phyloP scores from a whole-genome alignment of 2,329 filamentous ascomycete genomes.

The Paramyrothecium roridum region DNA sequence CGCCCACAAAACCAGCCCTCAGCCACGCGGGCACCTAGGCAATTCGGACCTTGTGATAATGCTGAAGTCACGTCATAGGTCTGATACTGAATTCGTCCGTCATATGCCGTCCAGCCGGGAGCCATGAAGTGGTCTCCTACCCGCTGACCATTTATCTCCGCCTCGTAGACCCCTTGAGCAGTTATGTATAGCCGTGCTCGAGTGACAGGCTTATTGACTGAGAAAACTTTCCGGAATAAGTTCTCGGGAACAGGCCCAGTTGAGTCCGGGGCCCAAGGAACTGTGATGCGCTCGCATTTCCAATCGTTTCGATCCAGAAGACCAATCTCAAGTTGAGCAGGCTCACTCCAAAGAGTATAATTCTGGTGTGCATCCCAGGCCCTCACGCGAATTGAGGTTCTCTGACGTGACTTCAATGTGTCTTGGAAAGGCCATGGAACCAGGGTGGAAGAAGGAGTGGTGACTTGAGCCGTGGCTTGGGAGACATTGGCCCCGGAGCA shows the following conservation, averaged over 20 bases:
- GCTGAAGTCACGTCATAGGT: conserved; percentile 47
- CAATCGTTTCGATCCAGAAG: conserved; percentile 10
- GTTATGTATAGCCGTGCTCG: conserved; percentile 38
- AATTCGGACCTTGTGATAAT: conserved; percentile 17
- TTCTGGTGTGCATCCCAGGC: background rate
- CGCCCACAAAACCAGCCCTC: conserved; percentile 48
- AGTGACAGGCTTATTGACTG: rapidly evolving
- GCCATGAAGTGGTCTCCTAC: conserved; percentile 40
- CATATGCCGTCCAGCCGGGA: conserved; percentile 51
- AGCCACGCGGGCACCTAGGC: conserved; percentile 18
- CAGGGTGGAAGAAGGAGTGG: background rate
- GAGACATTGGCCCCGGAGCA: too few relatives aligned
- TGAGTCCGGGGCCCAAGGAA: conserved; percentile 10
- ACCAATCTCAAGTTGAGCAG: conserved; percentile 9
- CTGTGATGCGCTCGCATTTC: conserved; percentile 10
- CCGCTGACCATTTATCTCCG: conserved; percentile 40
- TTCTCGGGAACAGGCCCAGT: conserved; percentile 13
- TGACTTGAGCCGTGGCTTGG: background rate
- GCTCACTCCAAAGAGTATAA: conserved; percentile 10
- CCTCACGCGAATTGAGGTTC: background rate
- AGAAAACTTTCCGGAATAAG: conserved; percentile 12
- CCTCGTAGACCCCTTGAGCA: conserved; percentile 41
- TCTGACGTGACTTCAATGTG: background rate
- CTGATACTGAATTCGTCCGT: conserved; percentile 45
- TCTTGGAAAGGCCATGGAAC: background rate